Percentiles rank a stretch among this genome's conserved stretches.
These are phyloP conservation scores for Aphanomyces euteiches DNA, from an alignment of 352 stramenopile genomes.

Conservation along the genomic window DNA sequence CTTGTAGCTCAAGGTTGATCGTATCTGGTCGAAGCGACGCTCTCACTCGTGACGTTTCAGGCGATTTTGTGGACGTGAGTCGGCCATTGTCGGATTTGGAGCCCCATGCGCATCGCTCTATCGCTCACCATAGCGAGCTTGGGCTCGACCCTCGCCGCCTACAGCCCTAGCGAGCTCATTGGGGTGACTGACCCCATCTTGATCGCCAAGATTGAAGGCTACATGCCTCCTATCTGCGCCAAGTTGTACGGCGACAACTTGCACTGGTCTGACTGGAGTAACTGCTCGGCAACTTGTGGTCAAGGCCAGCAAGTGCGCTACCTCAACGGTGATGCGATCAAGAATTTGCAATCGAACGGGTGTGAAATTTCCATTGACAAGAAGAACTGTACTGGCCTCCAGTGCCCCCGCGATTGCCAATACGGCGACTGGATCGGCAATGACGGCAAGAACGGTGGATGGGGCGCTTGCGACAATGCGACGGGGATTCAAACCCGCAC, in stretches of 20 bases:
- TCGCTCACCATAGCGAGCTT: not conserved
- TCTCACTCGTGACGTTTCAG: too few species aligned
- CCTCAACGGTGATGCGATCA: not conserved
- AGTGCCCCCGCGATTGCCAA: slow-evolving; percentile 15
- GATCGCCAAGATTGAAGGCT: slow-evolving; percentile 17
- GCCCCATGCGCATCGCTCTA: too few species aligned
- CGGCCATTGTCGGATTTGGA: too few species aligned
- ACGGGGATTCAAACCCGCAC: slow-evolving; percentile 6
- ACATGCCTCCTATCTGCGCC: slow-evolving; percentile 18
- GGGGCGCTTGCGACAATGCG: not conserved
- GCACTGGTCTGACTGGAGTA: slow-evolving; percentile 17
- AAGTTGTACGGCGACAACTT: slow-evolving; percentile 5
- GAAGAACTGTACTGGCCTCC: not conserved
- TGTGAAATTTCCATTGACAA: slow-evolving; percentile 15
- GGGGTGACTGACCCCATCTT: slow-evolving; percentile 15
- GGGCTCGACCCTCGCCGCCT: not conserved
- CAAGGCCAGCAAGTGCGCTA: slow-evolving; percentile 8
- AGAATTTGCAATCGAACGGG: slow-evolving; percentile 8
- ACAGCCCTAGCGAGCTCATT: not conserved
- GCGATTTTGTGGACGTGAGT: too few species aligned
- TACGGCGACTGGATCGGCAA: slow-evolving; percentile 11
- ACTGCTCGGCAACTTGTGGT: slow-evolving; percentile 9
- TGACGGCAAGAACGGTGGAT: slow-evolving; percentile 1
- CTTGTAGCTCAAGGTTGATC: too few species aligned
- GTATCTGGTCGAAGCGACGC: too few species aligned